These are phyloP conservation scores for Fusarium sp. DNA, from an alignment of 2,329 filamentous ascomycete genomes.

Conservation along the genomic window DNA sequence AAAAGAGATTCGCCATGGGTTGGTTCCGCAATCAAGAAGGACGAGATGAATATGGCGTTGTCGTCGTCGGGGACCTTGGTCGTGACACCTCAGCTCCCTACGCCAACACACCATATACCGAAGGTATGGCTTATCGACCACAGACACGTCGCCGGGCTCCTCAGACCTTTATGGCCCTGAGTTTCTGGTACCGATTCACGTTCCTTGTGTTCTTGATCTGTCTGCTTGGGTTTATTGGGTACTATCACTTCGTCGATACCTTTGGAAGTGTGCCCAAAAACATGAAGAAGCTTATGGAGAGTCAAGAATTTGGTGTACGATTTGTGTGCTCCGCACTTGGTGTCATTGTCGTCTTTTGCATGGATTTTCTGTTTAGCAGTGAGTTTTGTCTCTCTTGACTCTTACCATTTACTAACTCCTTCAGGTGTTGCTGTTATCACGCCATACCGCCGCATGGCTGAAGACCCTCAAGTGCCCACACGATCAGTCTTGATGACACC, in stretches of 20 bases:
- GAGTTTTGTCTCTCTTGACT: background rate
- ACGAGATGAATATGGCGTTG: slow-evolving; percentile 34
- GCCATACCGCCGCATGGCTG: slow-evolving; percentile 56
- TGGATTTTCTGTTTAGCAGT: slow-evolving; percentile 58
- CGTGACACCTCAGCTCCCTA: slow-evolving; percentile 5
- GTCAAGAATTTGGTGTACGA: slow-evolving; percentile 56
- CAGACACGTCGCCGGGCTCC: slow-evolving; percentile 21
- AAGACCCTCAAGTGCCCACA: slow-evolving; percentile 48
- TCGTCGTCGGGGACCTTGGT: slow-evolving; percentile 11
- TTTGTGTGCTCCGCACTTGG: slow-evolving; percentile 58
- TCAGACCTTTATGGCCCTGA: slow-evolving; percentile 52
- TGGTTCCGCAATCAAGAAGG: slow-evolving; percentile 26
- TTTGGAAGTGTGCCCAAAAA: slow-evolving; percentile 34
- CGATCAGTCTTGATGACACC: slow-evolving; percentile 56
- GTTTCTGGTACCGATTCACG: slow-evolving; percentile 50
- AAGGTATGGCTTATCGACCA: slow-evolving; percentile 14
- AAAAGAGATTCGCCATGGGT: slow-evolving; percentile 33
- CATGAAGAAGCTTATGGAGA: slow-evolving; percentile 53
- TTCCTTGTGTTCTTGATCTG: slow-evolving; percentile 51
- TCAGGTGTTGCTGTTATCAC: slow-evolving; percentile 55
- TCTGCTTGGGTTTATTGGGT: slow-evolving; percentile 54
- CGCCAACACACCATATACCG: slow-evolving; percentile 22
- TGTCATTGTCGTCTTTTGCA: slow-evolving; percentile 56
- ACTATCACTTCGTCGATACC: slow-evolving; percentile 51
- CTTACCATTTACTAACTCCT: background rate